phyloP scores from a whole-genome alignment of 352 stramenopile species.

The Pythium dissotocum region DNA sequence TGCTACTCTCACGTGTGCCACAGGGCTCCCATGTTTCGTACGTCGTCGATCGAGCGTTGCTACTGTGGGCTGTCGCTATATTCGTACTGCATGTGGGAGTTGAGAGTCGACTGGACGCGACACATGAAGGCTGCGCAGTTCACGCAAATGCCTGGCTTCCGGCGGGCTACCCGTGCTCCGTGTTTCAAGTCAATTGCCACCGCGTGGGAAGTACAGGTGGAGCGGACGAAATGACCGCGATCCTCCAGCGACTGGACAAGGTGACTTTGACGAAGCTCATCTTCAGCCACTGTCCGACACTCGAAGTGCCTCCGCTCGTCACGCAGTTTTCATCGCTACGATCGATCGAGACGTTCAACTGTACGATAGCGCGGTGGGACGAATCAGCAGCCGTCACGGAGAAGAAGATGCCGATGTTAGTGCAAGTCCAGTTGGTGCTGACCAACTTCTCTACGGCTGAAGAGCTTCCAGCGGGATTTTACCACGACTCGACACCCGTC shows the following conservation, averaged over 20 bases:
- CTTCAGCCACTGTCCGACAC: slow-evolving; percentile 20
- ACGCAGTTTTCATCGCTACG: slow-evolving; percentile 12
- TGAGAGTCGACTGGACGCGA: not conserved
- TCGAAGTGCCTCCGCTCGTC: slow-evolving; percentile 13
- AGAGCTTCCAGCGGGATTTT: slow-evolving; percentile 8
- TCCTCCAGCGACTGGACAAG: slow-evolving; percentile 1
- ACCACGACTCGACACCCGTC: not conserved
- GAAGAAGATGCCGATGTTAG: not conserved
- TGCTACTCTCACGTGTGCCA: not conserved
- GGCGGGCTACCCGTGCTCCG: slow-evolving; percentile 6
- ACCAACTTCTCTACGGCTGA: slow-evolving; percentile 6
- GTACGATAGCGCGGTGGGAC: slow-evolving; percentile 6
- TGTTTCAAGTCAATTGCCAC: slow-evolving; percentile 26
- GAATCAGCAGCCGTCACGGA: not conserved
- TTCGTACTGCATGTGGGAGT: not conserved
- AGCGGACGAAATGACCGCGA: not conserved
- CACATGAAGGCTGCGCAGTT: not conserved
- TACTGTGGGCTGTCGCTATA: not conserved
- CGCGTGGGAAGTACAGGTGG: not conserved
- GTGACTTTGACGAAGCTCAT: slow-evolving; percentile 11
- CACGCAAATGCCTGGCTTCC: slow-evolving; percentile 12
- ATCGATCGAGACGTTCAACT: slow-evolving; percentile 17
- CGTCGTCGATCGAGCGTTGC: not conserved
- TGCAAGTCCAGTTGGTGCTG: slow-evolving; percentile 5
- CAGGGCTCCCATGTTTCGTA: not conserved